Evolutionary conservation across 345 rosid species (phyloP).

Genomic region (Brassica incana): DNA sequence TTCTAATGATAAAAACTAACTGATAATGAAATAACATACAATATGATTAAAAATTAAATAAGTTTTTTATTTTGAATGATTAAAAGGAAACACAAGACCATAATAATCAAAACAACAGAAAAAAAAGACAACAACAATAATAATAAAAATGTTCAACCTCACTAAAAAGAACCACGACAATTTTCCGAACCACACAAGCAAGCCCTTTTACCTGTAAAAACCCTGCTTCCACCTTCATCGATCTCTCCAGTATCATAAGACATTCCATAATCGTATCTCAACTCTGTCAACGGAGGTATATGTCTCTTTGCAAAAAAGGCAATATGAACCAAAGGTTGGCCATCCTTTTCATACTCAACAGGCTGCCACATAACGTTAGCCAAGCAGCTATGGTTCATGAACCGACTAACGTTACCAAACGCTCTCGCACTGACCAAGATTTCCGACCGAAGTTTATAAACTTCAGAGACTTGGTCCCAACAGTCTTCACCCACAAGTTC

Average conservation of each 20-base stretch:
- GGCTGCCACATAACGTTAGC: constrained; percentile 61
- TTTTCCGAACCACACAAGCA: constrained; percentile 59
- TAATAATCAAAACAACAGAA: background rate
- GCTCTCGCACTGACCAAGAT: constrained; percentile 4
- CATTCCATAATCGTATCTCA: constrained; percentile 52
- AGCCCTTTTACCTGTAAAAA: constrained; percentile 35
- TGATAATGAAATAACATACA: too few species aligned
- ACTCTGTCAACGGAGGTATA: constrained; percentile 55
- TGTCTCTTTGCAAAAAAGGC: constrained; percentile 44
- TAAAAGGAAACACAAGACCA: background rate
- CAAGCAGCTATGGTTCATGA: constrained; percentile 46
- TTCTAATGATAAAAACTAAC: too few species aligned
- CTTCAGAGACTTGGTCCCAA: constrained; percentile 29
- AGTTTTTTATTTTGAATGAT: too few species aligned
- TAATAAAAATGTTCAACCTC: background rate
- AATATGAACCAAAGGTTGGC: constrained; percentile 26
- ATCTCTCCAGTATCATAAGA: background rate
- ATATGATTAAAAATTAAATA: too few species aligned
- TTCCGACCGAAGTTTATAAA: constrained; percentile 44
- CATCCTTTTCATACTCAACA: constrained; percentile 28
- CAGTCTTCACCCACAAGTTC: constrained; percentile 14
- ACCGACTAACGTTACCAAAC: constrained; percentile 67
- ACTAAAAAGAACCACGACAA: constrained; percentile 52
- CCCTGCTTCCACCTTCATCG: constrained; percentile 18
- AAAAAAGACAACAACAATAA: background rate